Base-by-base conservation (phyloP, 2,329 filamentous ascomycete species). In the Fusarium sublunatum region DNA sequence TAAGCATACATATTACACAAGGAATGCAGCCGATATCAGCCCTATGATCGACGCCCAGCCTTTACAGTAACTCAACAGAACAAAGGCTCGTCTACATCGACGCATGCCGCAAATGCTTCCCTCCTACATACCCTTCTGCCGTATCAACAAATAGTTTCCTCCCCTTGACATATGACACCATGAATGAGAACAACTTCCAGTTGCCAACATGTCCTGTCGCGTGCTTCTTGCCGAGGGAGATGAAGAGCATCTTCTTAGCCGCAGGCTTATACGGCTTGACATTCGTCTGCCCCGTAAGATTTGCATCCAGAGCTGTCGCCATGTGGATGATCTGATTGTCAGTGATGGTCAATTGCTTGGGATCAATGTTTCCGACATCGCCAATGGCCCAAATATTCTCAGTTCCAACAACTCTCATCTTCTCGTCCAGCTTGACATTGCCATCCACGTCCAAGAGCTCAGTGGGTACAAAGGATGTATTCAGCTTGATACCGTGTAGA, bases 301-400 rank as follows among this genome's bases (percentile, higher is more conserved):
- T 53, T 3, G 58, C 48, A 11, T 75, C 67, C 29, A 79, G 67
- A 7, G 76, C 74, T 7, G 58, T 57, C 3, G 72, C 70, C 25
- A 78, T 47, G 47, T 72, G 64, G 12, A 74, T 69, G 44, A 76
- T 73, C 46, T 77, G 75, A 34, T 64, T 68, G 44, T 75, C 74
- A 1, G 70, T 71, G 3, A 73, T 60, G 1, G 73, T 69, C n/a
- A 75, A 65, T 34, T 75, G 77, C 51, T 80, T 79, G 7, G 72
- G 62, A 44, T 81, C 75, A 4, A 78, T 70, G 58, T 77, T 73
- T 4, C 78, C 78, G 0, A 76, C 74, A 47, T 82, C 80, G 9
- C 80, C 79, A 3, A 79, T 58, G 2, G 76, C 75, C 72, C 79
- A 82, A 5, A 82, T 68, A 50, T 81, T 80, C 5, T 66, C 45